Evolutionary conservation across 345 rosid genomes (phyloP).

Genomic region (Gossypium sturtianum): DNA sequence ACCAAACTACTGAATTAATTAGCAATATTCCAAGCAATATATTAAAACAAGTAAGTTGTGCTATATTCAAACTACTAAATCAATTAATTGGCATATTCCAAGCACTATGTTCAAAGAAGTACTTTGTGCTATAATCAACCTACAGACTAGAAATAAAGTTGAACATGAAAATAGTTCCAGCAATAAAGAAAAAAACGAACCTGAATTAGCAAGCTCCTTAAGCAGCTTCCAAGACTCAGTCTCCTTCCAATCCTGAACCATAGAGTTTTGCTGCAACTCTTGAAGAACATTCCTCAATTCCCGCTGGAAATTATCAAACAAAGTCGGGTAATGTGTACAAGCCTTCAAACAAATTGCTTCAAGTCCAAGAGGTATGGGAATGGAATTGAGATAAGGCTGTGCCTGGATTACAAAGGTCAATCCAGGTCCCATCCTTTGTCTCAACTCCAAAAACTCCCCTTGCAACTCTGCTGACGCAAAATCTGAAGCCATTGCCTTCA

Average conservation of each 20-base stretch:
- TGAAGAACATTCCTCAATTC: conserved; percentile 80
- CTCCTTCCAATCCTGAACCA: conserved; percentile 58
- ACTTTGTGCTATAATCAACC: background rate
- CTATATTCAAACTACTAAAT: background rate
- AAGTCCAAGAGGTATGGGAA: conserved; percentile 78
- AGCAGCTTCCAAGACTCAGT: conserved; percentile 83
- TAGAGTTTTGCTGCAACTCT: conserved; percentile 42
- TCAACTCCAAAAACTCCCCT: conserved; percentile 71
- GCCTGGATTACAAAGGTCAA: conserved; percentile 85
- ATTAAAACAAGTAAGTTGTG: background rate
- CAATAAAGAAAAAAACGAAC: conserved; percentile 25
- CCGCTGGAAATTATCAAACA: conserved; percentile 92
- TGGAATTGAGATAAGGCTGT: conserved; percentile 74
- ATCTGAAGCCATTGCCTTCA: conserved; percentile 80
- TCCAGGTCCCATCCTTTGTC: conserved; percentile 75
- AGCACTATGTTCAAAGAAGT: background rate
- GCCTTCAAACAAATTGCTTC: conserved; percentile 85
- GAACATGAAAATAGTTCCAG: background rate
- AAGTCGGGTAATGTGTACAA: conserved; percentile 80
- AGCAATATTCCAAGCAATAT: background rate
- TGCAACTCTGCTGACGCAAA: conserved; percentile 69
- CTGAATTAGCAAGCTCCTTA: conserved; percentile 88
- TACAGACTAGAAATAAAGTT: background rate
- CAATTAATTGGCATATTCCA: background rate
- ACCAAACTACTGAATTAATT: background rate